Percentiles rank a stretch among this genome's conserved stretches.
Conservation (phyloP, 164 flowering plant species). For the Nymphaea colorata region DNA sequence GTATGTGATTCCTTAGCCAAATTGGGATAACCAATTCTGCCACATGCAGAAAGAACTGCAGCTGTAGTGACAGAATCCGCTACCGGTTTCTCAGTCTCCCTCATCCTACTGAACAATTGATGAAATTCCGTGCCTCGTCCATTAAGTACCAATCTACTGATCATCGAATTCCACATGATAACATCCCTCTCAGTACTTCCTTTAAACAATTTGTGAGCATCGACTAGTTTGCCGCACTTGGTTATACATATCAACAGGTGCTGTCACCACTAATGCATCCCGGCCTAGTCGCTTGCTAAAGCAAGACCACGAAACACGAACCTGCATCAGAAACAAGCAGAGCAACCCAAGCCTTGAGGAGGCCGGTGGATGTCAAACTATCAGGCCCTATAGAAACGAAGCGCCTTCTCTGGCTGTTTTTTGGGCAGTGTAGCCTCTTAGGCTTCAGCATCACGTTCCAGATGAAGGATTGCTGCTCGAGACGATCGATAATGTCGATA, state of each 20-base stretch:
- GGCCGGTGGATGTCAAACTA: background rate
- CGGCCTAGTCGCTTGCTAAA: background rate
- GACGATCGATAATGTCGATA: background rate
- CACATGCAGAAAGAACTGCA: background rate
- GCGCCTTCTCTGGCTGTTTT: background rate
- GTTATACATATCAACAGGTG: background rate
- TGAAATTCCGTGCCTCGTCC: no score
- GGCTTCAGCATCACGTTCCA: conserved; percentile 2
- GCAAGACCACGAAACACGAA: background rate
- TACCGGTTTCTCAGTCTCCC: background rate
- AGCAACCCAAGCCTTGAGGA: background rate
- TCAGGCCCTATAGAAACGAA: background rate
- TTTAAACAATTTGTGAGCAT: background rate
- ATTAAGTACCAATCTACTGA: background rate
- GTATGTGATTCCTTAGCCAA: background rate
- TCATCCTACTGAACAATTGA: background rate
- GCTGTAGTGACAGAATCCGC: background rate
- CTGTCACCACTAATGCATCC: conserved; percentile 1
- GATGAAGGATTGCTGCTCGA: background rate
- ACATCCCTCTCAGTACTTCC: background rate
- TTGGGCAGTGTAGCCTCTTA: background rate
- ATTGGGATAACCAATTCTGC: background rate
- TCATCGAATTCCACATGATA: background rate
- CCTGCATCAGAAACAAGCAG: background rate
- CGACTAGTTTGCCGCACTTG: background rate